Base-by-base conservation (phyloP, 139 green algal genomes). In the Micromonas commoda region DNA sequence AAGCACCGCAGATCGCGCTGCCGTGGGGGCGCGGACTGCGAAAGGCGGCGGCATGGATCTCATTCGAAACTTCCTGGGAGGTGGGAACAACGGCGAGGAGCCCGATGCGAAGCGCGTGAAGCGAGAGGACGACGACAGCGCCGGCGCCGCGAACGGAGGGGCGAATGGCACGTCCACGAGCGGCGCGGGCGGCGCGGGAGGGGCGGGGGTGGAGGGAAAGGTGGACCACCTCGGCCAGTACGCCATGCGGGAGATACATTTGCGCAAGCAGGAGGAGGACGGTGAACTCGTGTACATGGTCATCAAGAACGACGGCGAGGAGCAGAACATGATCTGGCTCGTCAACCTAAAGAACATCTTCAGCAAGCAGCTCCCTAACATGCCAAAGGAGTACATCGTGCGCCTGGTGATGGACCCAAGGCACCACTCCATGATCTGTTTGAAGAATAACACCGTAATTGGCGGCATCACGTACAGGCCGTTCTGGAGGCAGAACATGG, bases 301-400 rank as follows among this genome's bases (percentile, higher is more conserved):
- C 16, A 78, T 78, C 53, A 68, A 69, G 29, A 78, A 78, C 38
- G 72, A 78, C 34, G 72, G 72, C 1, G 28, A 70, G 16, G 72
- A 57, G 72, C 54, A 61, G 2, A 32, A 78, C 72, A 32, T 34
- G 32, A 53, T 39, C 38, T 61, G 26, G n/a, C 83, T 97, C 60
- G 82, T 96, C 13, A 86, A 84, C 0, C 81, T 99, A 38, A 99
- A 99, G 77, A 95, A 96, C 80, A 93, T 97, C 34, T 98, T 96
- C 82, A 87, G 82, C 34, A 93, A 92, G 77, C 93, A 97, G 88
- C 90, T 98, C 77, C 94, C 94, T 65, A 98, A 98, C 90, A 98
- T 98, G 94, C 94, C 94, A 26, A 91, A 94, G 74, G 92, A 96
- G 85, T 98, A 98, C 90, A 98, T 98, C 75, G 78, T 90, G n/a